phyloP scores from a whole-genome alignment of 75 land plant species.

The Picea glauca region DNA sequence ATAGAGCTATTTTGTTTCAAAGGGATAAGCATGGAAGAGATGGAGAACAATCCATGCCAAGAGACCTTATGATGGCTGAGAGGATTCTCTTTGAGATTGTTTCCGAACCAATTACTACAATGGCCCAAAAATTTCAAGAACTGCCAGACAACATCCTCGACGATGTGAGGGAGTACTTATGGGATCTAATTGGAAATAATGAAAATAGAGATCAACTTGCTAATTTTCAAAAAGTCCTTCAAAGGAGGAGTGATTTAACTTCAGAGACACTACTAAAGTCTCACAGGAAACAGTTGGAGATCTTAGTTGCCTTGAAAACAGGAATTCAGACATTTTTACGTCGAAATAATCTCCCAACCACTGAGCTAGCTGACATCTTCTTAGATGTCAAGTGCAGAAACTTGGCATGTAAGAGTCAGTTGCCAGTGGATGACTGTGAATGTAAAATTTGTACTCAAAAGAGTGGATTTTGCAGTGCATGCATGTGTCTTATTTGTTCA shows the following conservation, averaged over 20 bases:
- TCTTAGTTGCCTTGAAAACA: slow-evolving; percentile 76
- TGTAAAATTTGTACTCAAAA: slow-evolving; percentile 78
- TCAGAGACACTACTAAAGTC: slow-evolving; percentile 54
- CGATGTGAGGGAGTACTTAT: slow-evolving; percentile 52
- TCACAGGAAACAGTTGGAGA: slow-evolving; percentile 65
- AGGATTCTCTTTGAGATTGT: slow-evolving; percentile 64
- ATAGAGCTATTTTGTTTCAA: neutral
- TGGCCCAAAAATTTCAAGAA: slow-evolving; percentile 82
- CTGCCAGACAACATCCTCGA: slow-evolving; percentile 62
- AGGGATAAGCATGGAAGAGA: slow-evolving; percentile 21
- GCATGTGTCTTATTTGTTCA: slow-evolving; percentile 95
- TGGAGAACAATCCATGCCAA: slow-evolving; percentile 13
- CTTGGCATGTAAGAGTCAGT: slow-evolving; percentile 55
- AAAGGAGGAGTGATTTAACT: slow-evolving; percentile 72
- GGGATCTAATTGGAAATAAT: slow-evolving; percentile 37
- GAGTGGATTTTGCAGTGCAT: slow-evolving; percentile 84
- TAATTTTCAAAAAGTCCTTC: slow-evolving; percentile 53
- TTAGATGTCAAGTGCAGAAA: slow-evolving; percentile 65
- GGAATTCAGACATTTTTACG: slow-evolving; percentile 62
- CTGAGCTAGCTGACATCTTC: slow-evolving; percentile 80
- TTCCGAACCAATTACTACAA: slow-evolving; percentile 69
- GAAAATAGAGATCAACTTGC: slow-evolving; percentile 71
- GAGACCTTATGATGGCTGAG: slow-evolving; percentile 32
- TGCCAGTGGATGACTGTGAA: slow-evolving; percentile 94
- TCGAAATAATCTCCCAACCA: slow-evolving; percentile 28